Evolutionary conservation across 2,329 filamentous ascomycete genomes (phyloP), one percentile per base, ranked within the genome.

Genomic region (Pseudopyricularia cyperi): DNA sequence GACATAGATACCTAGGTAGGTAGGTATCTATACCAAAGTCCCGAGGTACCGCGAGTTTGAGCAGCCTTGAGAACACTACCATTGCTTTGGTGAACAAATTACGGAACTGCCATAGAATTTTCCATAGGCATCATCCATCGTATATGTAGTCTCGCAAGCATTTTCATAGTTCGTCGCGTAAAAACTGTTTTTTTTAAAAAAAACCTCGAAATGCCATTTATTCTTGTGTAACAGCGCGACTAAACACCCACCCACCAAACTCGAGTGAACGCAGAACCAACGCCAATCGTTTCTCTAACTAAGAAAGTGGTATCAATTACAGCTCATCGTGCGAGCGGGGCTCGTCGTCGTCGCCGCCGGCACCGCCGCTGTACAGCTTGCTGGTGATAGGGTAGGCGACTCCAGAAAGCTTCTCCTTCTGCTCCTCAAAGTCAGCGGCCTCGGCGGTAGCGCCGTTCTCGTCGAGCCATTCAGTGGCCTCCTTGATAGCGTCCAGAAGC

Each of bases 341-440:
- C 69, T 83, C 86, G 59, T 89, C 86, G 59, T 88, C 85, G 55
- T 82, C 85, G 57, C 73, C 79, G 56, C 76, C 85, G 51, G 66
- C 69, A 61, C 80, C 82, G 63, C 77, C 75, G 60, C 69, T 74
- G 77, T 96, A 96, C 65, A 96, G 80, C 83, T 98, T 98, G 76
- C 88, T 95, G 63, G 93, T 98, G 74, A 98, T 98, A 61, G 93
- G 93, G 76, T 97, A 96, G 52, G 93, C 93, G 58, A 96, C 87
- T 70, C 87, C 86, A 63, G 87, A 94, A 61, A 98, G 81, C 81
- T 96, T 96, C 86, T 98, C 91, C 79, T 94, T 95, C 79, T 97
- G 91, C 82, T 98, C 93, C 72, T 96, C 90, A 63, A 97, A 96
- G 76, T 97, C 93, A 76, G 96, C 91, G 55, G 89, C 78, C 60